phyloP scores from a whole-genome alignment of 2,329 filamentous ascomycete genomes.

The Aspergillus fumigatiaffinis region DNA sequence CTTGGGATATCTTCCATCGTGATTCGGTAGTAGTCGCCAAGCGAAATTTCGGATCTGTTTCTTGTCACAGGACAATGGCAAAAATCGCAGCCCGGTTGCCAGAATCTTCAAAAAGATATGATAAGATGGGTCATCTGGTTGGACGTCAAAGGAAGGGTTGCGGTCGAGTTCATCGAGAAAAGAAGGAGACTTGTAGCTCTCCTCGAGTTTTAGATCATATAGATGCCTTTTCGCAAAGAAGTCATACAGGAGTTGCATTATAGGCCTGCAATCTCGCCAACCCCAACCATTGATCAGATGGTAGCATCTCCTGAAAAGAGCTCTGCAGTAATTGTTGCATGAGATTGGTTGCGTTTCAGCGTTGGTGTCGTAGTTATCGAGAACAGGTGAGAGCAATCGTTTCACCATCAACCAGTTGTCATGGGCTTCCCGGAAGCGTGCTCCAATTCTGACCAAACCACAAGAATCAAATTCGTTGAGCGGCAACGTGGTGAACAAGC shows the following conservation, averaged over 20 bases:
- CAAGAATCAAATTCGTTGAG: slow-evolving; percentile 49
- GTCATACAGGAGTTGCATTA: slow-evolving; percentile 54
- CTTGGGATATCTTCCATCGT: slow-evolving; percentile 58
- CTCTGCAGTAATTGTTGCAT: slow-evolving; percentile 55
- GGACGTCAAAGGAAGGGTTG: slow-evolving; percentile 42
- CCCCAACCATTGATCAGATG: slow-evolving; percentile 53
- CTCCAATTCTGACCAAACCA: slow-evolving; percentile 45
- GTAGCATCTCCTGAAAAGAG: slow-evolving; percentile 51
- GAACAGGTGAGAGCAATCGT: slow-evolving; percentile 43
- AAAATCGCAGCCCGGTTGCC: slow-evolving; percentile 46
- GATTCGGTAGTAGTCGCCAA: slow-evolving; percentile 57
- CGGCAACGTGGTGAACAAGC: slow-evolving; percentile 52
- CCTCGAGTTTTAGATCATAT: slow-evolving; percentile 50
- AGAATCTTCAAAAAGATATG: slow-evolving; percentile 58
- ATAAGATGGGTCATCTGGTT: slow-evolving; percentile 51
- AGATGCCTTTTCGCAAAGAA: slow-evolving; percentile 56
- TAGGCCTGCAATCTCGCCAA: slow-evolving; percentile 53
- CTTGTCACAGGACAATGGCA: slow-evolving; percentile 45
- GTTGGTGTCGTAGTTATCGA: slow-evolving; percentile 46
- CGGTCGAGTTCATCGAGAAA: slow-evolving; percentile 52
- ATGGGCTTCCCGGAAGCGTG: slow-evolving; percentile 34
- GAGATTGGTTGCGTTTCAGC: slow-evolving; percentile 38
- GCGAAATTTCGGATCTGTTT: slow-evolving; percentile 55
- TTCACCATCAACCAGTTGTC: slow-evolving; percentile 52
- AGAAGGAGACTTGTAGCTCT: slow-evolving; percentile 47